phyloP scores from a whole-genome alignment of 192 early-diverging fungal genomes.

The Rhizophagus sp. region DNA sequence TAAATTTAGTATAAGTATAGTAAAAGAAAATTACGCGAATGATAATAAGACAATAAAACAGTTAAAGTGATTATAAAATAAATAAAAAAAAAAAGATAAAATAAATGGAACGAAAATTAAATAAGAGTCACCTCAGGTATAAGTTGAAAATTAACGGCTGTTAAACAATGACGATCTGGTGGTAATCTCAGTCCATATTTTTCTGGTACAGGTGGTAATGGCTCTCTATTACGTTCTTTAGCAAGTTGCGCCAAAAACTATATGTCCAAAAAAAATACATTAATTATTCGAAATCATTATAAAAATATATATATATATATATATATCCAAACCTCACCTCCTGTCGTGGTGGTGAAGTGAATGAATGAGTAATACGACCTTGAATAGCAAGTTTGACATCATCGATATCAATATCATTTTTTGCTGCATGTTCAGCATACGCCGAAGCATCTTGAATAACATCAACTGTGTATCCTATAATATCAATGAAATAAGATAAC shows the following conservation, averaged over 20 bases:
- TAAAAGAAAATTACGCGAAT: background rate
- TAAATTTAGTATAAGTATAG: background rate
- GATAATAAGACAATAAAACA: too few relatives aligned
- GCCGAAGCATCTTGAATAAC: slow-evolving; percentile 89
- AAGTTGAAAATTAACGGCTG: slow-evolving; percentile 77
- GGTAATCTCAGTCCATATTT: slow-evolving; percentile 79
- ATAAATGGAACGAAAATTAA: background rate
- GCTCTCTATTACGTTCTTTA: slow-evolving; percentile 74
- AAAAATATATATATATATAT: slow-evolving; percentile 5
- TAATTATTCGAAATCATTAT: background rate
- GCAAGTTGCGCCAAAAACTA: slow-evolving; percentile 77
- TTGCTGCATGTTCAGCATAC: slow-evolving; percentile 90
- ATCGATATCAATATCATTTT: slow-evolving; percentile 72
- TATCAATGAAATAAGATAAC: background rate
- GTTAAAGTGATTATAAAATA: background rate
- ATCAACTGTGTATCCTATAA: slow-evolving; percentile 81
- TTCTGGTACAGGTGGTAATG: slow-evolving; percentile 75
- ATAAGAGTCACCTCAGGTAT: slow-evolving; percentile 45
- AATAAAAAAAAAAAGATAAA: too few relatives aligned
- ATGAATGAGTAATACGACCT: slow-evolving; percentile 86
- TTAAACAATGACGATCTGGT: slow-evolving; percentile 73
- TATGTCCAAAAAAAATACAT: background rate
- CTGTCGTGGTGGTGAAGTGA: slow-evolving; percentile 85
- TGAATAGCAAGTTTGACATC: slow-evolving; percentile 93
- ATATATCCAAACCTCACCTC: slow-evolving; percentile 77